Evolutionary conservation across 768 basidiomycete genomes (phyloP).

Genomic region (Erythrobasidium yunnanense): DNA sequence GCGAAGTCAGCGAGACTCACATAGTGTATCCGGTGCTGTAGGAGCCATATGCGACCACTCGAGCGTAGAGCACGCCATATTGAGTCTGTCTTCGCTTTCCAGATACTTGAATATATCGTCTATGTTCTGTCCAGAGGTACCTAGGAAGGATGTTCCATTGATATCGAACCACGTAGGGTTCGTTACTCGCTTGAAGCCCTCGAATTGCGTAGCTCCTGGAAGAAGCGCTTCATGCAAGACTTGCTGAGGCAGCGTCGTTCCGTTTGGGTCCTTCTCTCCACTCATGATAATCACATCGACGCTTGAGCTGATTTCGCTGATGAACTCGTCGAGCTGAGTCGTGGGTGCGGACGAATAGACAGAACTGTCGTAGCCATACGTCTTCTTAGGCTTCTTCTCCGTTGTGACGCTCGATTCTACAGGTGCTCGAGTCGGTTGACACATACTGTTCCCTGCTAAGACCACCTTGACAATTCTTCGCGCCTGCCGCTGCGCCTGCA

Average conservation of each 20-base stretch:
- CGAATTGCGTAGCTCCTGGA: slow-evolving; percentile 44
- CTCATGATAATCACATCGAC: slow-evolving; percentile 82
- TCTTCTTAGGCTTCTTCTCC: slow-evolving; percentile 46
- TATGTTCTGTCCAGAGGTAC: slow-evolving; percentile 83
- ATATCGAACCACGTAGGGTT: slow-evolving; percentile 80
- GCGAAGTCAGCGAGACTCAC: slow-evolving; percentile 38
- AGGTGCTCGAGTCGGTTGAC: slow-evolving; percentile 46
- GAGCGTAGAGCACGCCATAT: slow-evolving; percentile 65
- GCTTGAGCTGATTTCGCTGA: slow-evolving; percentile 62
- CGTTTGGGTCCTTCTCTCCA: slow-evolving; percentile 77
- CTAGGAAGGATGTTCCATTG: slow-evolving; percentile 52
- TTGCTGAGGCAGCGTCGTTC: slow-evolving; percentile 83
- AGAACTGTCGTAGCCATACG: slow-evolving; percentile 55
- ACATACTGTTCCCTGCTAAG: slow-evolving; percentile 77
- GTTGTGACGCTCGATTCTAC: slow-evolving; percentile 32
- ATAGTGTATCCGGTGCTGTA: slow-evolving; percentile 93
- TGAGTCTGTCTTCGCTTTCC: slow-evolving; percentile 53
- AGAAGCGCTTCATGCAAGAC: slow-evolving; percentile 86
- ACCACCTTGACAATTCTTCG: slow-evolving; percentile 71
- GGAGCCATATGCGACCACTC: slow-evolving; percentile 96
- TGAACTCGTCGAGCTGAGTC: slow-evolving; percentile 54
- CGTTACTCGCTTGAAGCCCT: slow-evolving; percentile 64
- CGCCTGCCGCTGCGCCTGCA: slow-evolving; percentile 53
- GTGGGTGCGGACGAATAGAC: slow-evolving; percentile 68
- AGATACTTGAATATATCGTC: slow-evolving; percentile 95